phyloP scores from a whole-genome alignment of 1,284 basidiomycete genomes.

The Ustilago vetiveriae region DNA sequence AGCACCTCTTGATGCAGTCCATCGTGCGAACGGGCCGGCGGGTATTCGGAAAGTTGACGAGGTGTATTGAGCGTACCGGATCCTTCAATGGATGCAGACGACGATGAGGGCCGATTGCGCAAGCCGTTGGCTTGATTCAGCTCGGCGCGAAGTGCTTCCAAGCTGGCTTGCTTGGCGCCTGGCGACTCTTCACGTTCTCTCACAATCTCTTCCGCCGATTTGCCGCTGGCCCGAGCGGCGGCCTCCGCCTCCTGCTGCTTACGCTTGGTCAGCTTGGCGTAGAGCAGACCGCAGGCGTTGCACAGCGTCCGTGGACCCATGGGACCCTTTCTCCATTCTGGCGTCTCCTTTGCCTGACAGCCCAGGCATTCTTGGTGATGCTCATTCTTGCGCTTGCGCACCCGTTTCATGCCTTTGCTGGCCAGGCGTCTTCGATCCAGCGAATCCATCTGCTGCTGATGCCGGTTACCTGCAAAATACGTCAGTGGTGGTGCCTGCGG shows the following conservation, averaged over 20 bases:
- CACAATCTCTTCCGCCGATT: constrained; percentile 29
- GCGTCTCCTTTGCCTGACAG: constrained; percentile 54
- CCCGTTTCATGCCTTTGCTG: constrained; percentile 48
- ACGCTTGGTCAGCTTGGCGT: constrained; percentile 56
- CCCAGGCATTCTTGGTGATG: constrained; percentile 51
- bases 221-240: constrained; percentile 38
- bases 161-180: constrained; percentile 44
- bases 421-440: constrained; percentile 34
- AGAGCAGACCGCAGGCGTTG: constrained; percentile 64
- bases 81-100: neutral
- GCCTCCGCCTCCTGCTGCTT: constrained; percentile 45
- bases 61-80: neutral
- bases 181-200: constrained; percentile 45
- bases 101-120: constrained; percentile 25
- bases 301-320: constrained; percentile 61
- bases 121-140: constrained; percentile 40
- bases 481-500: constrained; percentile 1
- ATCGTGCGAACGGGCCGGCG: neutral
- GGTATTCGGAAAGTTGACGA: neutral
- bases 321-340: constrained; percentile 66
- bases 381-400: constrained; percentile 48
- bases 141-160: constrained; percentile 44
- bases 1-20: neutral
- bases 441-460: constrained; percentile 37
- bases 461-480: constrained; percentile 17